Percentiles rank a stretch among this genome's conserved stretches.
Evolutionary conservation across 2,329 filamentous ascomycete species (phyloP).

Genomic region (Paraconiothyrium sp.): DNA sequence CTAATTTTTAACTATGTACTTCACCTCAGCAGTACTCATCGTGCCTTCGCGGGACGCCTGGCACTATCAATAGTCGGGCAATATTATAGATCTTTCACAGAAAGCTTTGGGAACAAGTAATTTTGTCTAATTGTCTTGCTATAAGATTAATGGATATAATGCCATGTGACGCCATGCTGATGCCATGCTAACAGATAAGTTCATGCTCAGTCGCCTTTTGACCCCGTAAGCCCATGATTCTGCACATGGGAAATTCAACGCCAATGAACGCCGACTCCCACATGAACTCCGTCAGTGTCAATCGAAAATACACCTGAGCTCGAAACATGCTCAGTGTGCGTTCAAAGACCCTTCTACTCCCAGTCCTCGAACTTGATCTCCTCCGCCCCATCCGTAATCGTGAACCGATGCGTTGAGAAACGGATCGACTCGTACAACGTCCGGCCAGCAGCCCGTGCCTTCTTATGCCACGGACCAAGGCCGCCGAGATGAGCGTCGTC

Average conservation of each 20-base stretch:
- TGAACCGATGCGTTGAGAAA: conserved; percentile 59
- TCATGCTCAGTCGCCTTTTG: neutral
- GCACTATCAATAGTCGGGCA: too few species aligned
- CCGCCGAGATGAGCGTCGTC: conserved; percentile 70
- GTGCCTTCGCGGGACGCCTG: too few species aligned
- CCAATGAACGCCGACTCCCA: neutral
- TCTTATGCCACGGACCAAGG: conserved; percentile 64
- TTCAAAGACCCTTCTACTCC: conserved; percentile 17
- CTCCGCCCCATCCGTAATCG: conserved; percentile 70
- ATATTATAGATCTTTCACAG: too few species aligned
- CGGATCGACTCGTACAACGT: conserved; percentile 56
- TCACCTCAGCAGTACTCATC: too few species aligned
- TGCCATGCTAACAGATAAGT: neutral
- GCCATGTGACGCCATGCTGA: neutral
- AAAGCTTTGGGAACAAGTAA: too few species aligned
- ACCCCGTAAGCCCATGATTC: neutral
- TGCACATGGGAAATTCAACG: neutral
- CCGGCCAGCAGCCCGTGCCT: conserved; percentile 60
- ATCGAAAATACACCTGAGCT: neutral
- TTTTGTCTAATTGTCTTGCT: too few species aligned
- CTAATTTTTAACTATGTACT: too few species aligned
- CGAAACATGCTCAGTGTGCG: neutral
- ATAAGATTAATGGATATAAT: neutral
- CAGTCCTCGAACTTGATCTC: conserved; percentile 63
- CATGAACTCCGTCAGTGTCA: neutral